phyloP scores from a whole-genome alignment of 352 stramenopile genomes.

The Peronosclerospora sorghi region DNA sequence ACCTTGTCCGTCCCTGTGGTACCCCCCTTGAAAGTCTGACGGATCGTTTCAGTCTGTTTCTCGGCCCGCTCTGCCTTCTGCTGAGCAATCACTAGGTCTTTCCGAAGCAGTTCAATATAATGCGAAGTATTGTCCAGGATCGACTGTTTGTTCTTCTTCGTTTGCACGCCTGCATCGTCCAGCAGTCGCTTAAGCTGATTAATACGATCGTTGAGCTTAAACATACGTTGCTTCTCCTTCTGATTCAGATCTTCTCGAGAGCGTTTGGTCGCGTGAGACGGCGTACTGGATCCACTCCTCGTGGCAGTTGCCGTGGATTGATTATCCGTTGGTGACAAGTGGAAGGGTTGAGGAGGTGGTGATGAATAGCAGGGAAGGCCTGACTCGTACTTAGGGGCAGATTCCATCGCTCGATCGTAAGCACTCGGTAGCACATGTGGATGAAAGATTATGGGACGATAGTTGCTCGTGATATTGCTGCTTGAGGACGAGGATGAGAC shows the following conservation, averaged over 20 bases:
- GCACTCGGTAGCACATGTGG: constrained; percentile 14
- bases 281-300: constrained; percentile 21
- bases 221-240: constrained; percentile 86
- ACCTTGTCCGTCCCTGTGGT: constrained; percentile 20
- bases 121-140: constrained; percentile 56
- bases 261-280: constrained; percentile 33
- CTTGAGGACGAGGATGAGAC: no score
- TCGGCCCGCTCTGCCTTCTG: constrained; percentile 48
- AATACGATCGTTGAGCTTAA: constrained; percentile 83
- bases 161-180: constrained; percentile 51
- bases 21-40: constrained; percentile 18
- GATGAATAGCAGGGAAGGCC: constrained; percentile 25
- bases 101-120: constrained; percentile 63
- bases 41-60: constrained; percentile 40
- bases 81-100: constrained; percentile 43
- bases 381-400: constrained; percentile 29
- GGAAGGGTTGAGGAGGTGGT: constrained; percentile 33
- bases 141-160: constrained; percentile 79
- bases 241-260: constrained; percentile 72
- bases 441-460: constrained; percentile 46
- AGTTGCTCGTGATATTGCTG: constrained; percentile 5
- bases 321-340: constrained; percentile 28
- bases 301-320: constrained; percentile 31
- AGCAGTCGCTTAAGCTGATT: constrained; percentile 58
- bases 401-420: constrained; percentile 37